phyloP scores from a whole-genome alignment of 495 filamentous ascomycete genomes.

The Chaetomidium leptoderma region DNA sequence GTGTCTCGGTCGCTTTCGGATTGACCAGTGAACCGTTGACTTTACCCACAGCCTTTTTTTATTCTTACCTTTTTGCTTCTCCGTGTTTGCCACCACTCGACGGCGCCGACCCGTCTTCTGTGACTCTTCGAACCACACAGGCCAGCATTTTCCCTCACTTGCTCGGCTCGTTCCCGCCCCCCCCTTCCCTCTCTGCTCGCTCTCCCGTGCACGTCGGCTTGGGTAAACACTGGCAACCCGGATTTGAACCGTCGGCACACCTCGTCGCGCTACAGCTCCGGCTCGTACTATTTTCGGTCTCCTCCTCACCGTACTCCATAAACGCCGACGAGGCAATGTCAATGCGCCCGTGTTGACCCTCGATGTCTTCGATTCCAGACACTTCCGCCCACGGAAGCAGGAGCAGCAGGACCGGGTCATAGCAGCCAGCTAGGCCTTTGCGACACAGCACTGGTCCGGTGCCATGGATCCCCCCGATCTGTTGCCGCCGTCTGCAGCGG shows the following conservation, averaged over 20 bases:
- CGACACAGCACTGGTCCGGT: background rate
- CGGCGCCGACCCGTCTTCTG: slow-evolving; percentile 4
- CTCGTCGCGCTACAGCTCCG: background rate
- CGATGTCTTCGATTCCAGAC: slow-evolving; percentile 30
- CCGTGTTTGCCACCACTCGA: background rate
- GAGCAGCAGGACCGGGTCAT: slow-evolving; percentile 21
- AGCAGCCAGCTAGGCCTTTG: slow-evolving; percentile 22
- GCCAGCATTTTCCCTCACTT: background rate
- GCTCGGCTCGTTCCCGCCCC: background rate
- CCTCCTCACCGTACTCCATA: slow-evolving; percentile 1
- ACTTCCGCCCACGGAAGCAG: slow-evolving; percentile 18
- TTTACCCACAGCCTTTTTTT: background rate
- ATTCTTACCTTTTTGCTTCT: slow-evolving; percentile 1
- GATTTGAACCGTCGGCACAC: background rate
- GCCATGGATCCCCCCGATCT: slow-evolving; percentile 25
- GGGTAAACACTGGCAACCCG: slow-evolving; percentile 5
- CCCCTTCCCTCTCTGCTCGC: background rate
- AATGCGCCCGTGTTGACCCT: slow-evolving; percentile 19
- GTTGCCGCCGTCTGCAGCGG: slow-evolving; percentile 24
- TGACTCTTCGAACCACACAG: background rate
- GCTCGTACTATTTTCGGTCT: background rate
- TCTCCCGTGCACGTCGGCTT: background rate
- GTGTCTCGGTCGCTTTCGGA: background rate
- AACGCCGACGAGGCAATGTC: background rate
- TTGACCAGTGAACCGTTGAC: background rate